Evolutionary conservation across 176 grass and related monocot species (phyloP).

Genomic region (Alloteropsis semialata): DNA sequence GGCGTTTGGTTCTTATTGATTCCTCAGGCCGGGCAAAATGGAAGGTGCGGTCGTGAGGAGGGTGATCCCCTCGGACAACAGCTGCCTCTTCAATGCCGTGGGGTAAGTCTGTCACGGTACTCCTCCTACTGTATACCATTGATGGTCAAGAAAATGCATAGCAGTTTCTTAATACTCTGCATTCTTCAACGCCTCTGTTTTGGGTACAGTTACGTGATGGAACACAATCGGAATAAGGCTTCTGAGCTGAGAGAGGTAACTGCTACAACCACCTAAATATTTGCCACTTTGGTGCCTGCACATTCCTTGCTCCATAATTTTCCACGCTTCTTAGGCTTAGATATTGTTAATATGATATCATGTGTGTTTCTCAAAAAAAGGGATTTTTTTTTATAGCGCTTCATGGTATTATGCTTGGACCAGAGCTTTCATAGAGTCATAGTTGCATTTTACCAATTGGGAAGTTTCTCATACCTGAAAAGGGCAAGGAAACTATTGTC

Average conservation of each 20-base stretch:
- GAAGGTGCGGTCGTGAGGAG: conserved; percentile 81
- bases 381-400: not conserved
- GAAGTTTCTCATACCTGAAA: not conserved
- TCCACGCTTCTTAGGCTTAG: not conserved
- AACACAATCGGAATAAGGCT: conserved; percentile 68
- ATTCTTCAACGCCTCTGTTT: not conserved
- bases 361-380: not conserved
- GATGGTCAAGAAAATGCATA: not conserved
- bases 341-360: not conserved
- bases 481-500: not conserved
- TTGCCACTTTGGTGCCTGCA: not conserved
- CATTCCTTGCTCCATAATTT: not conserved
- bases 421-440: not conserved
- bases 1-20: not conserved
- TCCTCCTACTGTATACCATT: not conserved
- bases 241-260: conserved; percentile 82
- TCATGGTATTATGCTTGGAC: not conserved
- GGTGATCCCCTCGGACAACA: conserved; percentile 94
- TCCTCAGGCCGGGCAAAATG: conserved; percentile 46
- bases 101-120: conserved; percentile 32
- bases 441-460: not conserved
- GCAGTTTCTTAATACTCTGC: not conserved
- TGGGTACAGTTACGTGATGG: conserved; percentile 74
- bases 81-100: conserved; percentile 95
- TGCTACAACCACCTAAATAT: not conserved